Conservation (phyloP, 179 eudicot genomes). For the Silene noctiflora region DNA sequence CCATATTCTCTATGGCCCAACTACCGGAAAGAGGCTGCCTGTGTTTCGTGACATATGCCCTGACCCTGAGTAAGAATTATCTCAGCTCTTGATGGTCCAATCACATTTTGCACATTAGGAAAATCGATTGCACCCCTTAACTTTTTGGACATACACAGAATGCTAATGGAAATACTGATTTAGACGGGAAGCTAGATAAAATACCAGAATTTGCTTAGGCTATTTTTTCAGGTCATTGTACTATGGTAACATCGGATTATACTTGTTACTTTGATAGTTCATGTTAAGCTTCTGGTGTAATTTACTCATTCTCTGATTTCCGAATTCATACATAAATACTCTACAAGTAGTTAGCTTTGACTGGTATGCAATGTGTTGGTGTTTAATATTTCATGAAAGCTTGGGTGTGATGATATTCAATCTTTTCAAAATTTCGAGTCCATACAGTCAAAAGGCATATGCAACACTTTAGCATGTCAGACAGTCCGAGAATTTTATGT, state of each 20-base stretch:
- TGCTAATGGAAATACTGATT: neutral
- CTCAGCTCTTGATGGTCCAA: neutral
- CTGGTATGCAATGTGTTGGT: neutral
- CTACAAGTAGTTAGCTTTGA: neutral
- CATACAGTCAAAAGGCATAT: no score
- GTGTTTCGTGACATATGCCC: conserved; percentile 6
- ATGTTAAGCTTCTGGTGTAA: conserved; percentile 7
- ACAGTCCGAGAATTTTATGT: no score
- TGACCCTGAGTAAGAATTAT: conserved; percentile 3
- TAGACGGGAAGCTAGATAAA: neutral
- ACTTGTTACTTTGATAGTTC: neutral
- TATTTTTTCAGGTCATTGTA: conserved; percentile 6
- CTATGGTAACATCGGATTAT: neutral
- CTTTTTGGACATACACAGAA: neutral
- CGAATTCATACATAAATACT: neutral
- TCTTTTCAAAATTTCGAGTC: no score
- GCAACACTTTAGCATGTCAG: no score
- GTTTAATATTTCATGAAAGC: neutral
- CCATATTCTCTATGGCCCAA: conserved; percentile 14
- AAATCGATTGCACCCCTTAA: neutral
- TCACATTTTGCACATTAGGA: neutral
- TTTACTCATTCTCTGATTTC: neutral
- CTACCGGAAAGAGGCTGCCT: conserved; percentile 6
- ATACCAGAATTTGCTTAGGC: neutral
- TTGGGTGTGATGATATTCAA: no score